A percentile compares a stretch with the other conserved stretches of the same genome.
Conservation (phyloP, 352 stramenopile species). For the Phytophthora ramorum region DNA sequence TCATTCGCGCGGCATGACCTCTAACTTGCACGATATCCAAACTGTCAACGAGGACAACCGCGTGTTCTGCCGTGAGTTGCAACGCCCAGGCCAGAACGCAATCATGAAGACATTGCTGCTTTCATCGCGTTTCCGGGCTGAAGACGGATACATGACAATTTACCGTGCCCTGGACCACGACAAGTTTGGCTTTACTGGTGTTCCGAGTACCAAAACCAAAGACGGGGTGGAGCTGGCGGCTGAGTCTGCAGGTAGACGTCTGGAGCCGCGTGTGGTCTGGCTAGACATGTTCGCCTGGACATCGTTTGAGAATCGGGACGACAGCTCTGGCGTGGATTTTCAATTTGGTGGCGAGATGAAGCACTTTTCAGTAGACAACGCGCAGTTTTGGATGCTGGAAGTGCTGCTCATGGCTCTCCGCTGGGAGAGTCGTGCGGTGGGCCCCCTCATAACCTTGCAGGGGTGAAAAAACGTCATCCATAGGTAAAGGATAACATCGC, state of each 20-base stretch:
- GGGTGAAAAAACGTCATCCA: conserved; percentile 8
- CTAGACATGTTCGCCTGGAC: conserved; percentile 46
- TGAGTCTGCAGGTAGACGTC: neutral
- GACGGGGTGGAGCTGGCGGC: neutral
- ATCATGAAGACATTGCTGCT: conserved; percentile 48
- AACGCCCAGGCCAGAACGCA: conserved; percentile 27
- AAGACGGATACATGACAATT: conserved; percentile 44
- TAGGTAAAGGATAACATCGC: neutral
- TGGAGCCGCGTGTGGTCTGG: conserved; percentile 31
- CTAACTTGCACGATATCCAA: conserved; percentile 38
- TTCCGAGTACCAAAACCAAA: neutral
- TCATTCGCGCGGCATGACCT: conserved; percentile 43
- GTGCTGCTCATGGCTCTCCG: conserved; percentile 42
- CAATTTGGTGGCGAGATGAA: conserved; percentile 43
- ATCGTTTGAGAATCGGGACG: conserved; percentile 27
- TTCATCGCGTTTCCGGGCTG: conserved; percentile 44
- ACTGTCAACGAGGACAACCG: conserved; percentile 46
- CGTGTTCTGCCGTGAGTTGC: conserved; percentile 45
- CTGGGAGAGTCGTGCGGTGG: conserved; percentile 36
- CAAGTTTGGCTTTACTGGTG: conserved; percentile 25
- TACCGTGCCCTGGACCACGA: conserved; percentile 47
- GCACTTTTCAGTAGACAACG: conserved; percentile 39
- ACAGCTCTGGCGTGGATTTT: conserved; percentile 29
- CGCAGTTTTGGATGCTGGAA: conserved; percentile 44
- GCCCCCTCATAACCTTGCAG: conserved; percentile 31